Evolutionary conservation across 169 alveolate species (phyloP), one percentile per base, ranked within the genome.

Genomic region (Theileria parva): DNA sequence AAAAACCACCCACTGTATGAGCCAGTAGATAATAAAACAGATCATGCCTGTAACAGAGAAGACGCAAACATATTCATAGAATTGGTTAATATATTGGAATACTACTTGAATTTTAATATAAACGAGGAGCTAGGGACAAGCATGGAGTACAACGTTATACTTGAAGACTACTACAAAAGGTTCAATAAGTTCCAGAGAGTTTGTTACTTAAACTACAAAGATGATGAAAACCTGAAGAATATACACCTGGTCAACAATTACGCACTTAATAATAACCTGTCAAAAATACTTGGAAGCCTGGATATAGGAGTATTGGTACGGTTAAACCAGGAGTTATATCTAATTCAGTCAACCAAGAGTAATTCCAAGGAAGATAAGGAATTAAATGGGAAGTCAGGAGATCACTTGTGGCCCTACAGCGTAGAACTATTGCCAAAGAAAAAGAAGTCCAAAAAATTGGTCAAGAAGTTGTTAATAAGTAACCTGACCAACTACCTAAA

Each of bases 81-180:
- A 51, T 50, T 85, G 85, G 60, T 78, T 3, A 48, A 63, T 27
- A 85, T 85, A 15, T 53, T 85, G 74, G 84, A 85, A 66, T 85
- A 71, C 30, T 85, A 85, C 80, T 23, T 66, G 64, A 70, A 72
- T 30, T 85, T 85, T 61, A 69, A 71, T 74, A 85, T 85, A 8
- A 74, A 78, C 74, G 91, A 85, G 87, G 91, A 85, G 71, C 53
- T 78, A 15, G 91, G 91, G 21, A 44, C 70, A 12, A 80, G 77
- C 17, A 17, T 85, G 27, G 87, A 78, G 50, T 85, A 77, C 63
- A 78, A 77, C 70, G 77, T 59, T 59, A 70, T 77, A 15, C 55
- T 79, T 76, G 86, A 70, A 25, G 74, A 65, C 6, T 78, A 85
- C 63, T 85, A 85, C 75, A 48, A 78, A 0, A 79, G 87, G 23